These are phyloP conservation scores for Podospora conica DNA, from an alignment of 495 filamentous ascomycete species.

Conservation along the genomic window DNA sequence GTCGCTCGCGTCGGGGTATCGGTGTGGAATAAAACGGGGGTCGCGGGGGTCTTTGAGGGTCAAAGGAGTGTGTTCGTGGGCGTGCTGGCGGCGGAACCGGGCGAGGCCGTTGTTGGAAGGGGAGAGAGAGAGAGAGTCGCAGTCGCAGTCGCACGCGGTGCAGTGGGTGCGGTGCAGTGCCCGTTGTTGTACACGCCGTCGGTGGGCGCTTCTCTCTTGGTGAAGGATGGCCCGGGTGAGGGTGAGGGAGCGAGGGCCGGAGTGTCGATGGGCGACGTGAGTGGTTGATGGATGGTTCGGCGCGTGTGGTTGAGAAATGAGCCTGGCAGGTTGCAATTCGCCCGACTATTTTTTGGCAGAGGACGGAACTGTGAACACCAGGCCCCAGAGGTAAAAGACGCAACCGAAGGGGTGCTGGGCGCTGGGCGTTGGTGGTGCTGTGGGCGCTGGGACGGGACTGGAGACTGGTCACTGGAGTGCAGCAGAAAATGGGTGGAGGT, in stretches of 20 bases:
- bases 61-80: not conserved
- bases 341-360: conserved; percentile 22
- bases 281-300: conserved; percentile 28
- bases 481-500: not conserved
- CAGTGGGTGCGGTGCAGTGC: no score
- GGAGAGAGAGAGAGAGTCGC: not conserved
- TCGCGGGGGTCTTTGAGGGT: not conserved
- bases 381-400: conserved; percentile 4
- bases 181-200: not conserved
- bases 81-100: not conserved
- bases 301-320: conserved; percentile 20
- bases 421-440: not conserved
- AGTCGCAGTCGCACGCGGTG: not conserved
- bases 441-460: not conserved
- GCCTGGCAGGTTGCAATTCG: conserved; percentile 28
- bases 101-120: not conserved
- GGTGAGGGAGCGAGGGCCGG: conserved; percentile 23
- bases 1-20: not conserved
- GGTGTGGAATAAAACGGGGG: not conserved
- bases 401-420: not conserved
- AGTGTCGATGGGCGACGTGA: conserved; percentile 26
- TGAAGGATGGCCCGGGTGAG: no score
- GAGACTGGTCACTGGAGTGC: no score
- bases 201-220: conserved; percentile 3
- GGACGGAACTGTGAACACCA: no score